These are phyloP conservation scores for Singerocomus inundabilis DNA, from an alignment of 1,284 basidiomycete species.

Conservation along the genomic window DNA sequence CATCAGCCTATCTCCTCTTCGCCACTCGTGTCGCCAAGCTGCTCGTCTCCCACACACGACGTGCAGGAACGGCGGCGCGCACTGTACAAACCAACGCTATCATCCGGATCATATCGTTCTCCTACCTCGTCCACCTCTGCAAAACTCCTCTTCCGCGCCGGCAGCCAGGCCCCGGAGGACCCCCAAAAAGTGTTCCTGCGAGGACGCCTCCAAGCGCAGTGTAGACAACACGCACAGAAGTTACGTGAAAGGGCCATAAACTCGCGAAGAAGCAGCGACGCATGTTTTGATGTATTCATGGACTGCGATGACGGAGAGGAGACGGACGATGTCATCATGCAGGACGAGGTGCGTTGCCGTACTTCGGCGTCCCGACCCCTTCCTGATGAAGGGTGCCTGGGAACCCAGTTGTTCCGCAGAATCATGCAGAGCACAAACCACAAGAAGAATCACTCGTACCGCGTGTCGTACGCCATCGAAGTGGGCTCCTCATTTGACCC, in stretches of 20 bases:
- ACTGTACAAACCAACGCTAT: slow-evolving; percentile 47
- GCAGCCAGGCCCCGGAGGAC: slow-evolving; percentile 29
- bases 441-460: slow-evolving; percentile 50
- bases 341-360: slow-evolving; percentile 53
- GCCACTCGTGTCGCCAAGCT: slow-evolving; percentile 40
- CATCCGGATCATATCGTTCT: slow-evolving; percentile 9
- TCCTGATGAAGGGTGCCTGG: slow-evolving; percentile 3
- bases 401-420: slow-evolving; percentile 58
- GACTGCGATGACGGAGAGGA: slow-evolving; percentile 53
- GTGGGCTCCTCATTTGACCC: slow-evolving; percentile 75
- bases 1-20: slow-evolving; percentile 47
- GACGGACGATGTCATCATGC: slow-evolving; percentile 47
- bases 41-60: slow-evolving; percentile 41
- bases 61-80: slow-evolving; percentile 43
- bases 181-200: slow-evolving; percentile 51
- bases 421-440: slow-evolving; percentile 54
- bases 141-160: slow-evolving; percentile 16
- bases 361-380: neutral
- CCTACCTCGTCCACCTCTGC: slow-evolving; percentile 13
- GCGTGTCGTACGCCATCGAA: slow-evolving; percentile 60
- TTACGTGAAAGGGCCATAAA: slow-evolving; percentile 50
- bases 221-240: slow-evolving; percentile 55
- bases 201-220: slow-evolving; percentile 59
- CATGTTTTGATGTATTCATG: slow-evolving; percentile 47
- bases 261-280: slow-evolving; percentile 45